These are phyloP conservation scores for Flaveria linearis DNA, from an alignment of 129 eudicot species.

Conservation along the genomic window DNA sequence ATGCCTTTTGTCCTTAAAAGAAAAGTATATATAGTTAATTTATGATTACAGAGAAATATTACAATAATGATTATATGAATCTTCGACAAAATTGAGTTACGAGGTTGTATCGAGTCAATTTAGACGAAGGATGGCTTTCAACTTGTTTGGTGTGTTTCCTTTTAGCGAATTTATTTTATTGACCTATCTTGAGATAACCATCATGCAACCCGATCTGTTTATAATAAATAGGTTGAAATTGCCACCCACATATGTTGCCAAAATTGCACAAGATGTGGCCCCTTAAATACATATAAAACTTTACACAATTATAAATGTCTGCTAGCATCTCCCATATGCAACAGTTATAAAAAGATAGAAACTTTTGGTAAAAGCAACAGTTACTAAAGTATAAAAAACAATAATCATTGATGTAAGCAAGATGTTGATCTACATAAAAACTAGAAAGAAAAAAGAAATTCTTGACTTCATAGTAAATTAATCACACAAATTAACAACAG, in stretches of 20 bases:
- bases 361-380: slow-evolving; percentile 17
- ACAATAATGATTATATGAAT: too few relatives aligned
- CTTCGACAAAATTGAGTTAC: too few relatives aligned
- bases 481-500: not conserved
- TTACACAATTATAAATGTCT: not conserved
- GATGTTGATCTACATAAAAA: not conserved
- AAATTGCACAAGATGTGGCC: not conserved
- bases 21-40: too few relatives aligned
- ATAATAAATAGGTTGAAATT: not conserved
- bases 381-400: not conserved
- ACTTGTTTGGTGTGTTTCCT: too few relatives aligned
- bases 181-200: not conserved
- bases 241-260: not conserved
- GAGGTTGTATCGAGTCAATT: too few relatives aligned
- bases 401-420: not conserved
- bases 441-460: not conserved
- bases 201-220: not conserved
- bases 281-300: not conserved
- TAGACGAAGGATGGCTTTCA: too few relatives aligned
- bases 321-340: slow-evolving; percentile 13
- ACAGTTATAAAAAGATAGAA: slow-evolving; percentile 12
- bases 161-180: not conserved
- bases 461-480: not conserved
- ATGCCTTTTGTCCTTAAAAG: too few relatives aligned
- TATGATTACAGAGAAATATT: too few relatives aligned